Percentiles rank a stretch among this genome's conserved stretches.
phyloP scores from a whole-genome alignment of 805 yeast genomes.

The Monosporozyma solicola region DNA sequence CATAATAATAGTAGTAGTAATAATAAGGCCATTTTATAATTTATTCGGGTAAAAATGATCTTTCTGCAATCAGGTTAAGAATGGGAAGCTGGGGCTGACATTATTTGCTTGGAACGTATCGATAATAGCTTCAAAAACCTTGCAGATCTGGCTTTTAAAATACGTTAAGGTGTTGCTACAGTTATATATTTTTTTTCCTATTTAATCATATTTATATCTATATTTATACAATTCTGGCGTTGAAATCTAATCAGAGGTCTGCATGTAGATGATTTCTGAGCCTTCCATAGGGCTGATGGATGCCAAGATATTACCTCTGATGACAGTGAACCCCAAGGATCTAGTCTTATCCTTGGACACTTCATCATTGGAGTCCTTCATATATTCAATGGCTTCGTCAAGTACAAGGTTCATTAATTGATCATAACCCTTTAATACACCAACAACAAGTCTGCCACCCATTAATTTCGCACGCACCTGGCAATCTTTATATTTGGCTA shows the following conservation, averaged over 20 bases:
- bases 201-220: background rate
- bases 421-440: conserved; percentile 75
- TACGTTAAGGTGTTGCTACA: background rate
- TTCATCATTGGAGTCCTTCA: conserved; percentile 55
- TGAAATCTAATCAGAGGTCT: conserved; percentile 1
- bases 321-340: conserved; percentile 67
- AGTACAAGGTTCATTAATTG: conserved; percentile 72
- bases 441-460: conserved; percentile 81
- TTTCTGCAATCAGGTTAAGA: background rate
- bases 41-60: background rate
- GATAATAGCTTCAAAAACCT: too few species aligned
- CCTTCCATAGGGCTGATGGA: conserved; percentile 29
- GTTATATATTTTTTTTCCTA: background rate
- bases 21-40: background rate
- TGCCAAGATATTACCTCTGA: conserved; percentile 73
- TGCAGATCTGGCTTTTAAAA: background rate
- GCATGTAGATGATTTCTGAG: conserved; percentile 25
- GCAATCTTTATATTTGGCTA: conserved; percentile 67
- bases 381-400: conserved; percentile 58
- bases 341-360: conserved; percentile 58
- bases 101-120: background rate
- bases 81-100: background rate
- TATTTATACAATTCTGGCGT: background rate
- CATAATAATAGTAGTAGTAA: background rate
- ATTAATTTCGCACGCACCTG: conserved; percentile 67